Base-by-base conservation (phyloP, 2,329 filamentous ascomycete genomes). In the Cercospora janseana region DNA sequence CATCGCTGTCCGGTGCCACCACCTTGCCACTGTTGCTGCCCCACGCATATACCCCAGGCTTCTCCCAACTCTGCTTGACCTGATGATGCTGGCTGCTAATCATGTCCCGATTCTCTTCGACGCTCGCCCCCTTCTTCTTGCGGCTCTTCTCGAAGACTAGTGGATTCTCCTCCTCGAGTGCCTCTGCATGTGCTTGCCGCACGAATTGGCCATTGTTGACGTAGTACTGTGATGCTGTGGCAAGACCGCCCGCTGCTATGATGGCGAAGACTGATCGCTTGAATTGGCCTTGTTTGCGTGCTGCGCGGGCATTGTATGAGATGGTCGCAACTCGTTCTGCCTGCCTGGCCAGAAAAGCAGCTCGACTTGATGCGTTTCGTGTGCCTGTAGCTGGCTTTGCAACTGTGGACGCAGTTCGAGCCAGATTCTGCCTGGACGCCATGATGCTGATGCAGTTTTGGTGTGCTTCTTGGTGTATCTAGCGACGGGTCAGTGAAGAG, bases 11-110 rank as follows among this genome's bases (percentile, higher is more conserved):
- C 1, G 91, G 90, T 32, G 91, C 90, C 28, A 87, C 88, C n/a
- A 95, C 91, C 60, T 80, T 80, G 53, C 90, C 88, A 12, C 76
- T 75, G 63, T 98, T 98, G 13, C 86, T 89, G 0, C 93, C 93
- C 92, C 93, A 98, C 4, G 86, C 83, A 70, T 95, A 97, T 0
- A 97, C 86, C 2, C 91, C 93, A 0, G 93, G 92, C 53, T 87
- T 84, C 69, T 83, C 81, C 75, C 82, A 79, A 69, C 88, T 94
- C 65, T 81, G 82, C 72, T 87, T 89, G 51, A 95, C 87, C 72
- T 96, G 92, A 4, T 88, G 72, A 70, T 95, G 89, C 67, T 95
- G 88, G 8, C 87, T 88, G 65, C 87, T 92, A 60, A 95, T 82
- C 50, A 87, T 70, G 48, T 90, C 86, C 50, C 87, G 73, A 56